Evolutionary conservation across 192 early-diverging fungal species (phyloP), one percentile per base, ranked within the genome.

Genomic region (Pilaira anomala): DNA sequence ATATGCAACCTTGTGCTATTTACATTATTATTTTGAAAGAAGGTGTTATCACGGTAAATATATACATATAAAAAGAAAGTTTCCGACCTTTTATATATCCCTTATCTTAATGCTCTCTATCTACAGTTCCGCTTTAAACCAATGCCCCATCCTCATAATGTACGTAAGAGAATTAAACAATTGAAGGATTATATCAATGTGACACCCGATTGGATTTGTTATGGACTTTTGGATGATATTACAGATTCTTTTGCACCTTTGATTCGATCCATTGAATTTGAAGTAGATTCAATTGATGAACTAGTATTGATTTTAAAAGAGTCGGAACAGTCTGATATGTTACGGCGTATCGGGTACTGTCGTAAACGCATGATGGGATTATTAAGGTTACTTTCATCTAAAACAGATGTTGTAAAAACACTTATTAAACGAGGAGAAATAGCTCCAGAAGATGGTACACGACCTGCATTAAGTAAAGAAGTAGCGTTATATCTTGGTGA

Each of bases 241-340:
- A 94, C 93, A 4, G 97, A 99, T 70, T 83, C 85, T 18, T 94
- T 98, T 68, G 89, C 91, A 29, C 95, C 95, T 6, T 77, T 95
- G 11, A 80, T 98, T 49, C 81, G 87, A 33, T 73, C 86, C 14
- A 89, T 99, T 65, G 97, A 99, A 76, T 84, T 91, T 54, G 97
- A 98, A 71, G 97, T 99, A 0, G 94, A 97, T 64, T 81, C 87
- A 0, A 95, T 99, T 62, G 97, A 99, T 68, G 97, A 99, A 62
- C 71, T 99, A 2, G 94, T 98, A 0, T 76, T 99, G 22, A 89
- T 98, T 28, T 78, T 96, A 18, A 88, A 93, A 45, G 93, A 95
- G 70, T 88, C 90, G 2, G 97, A 98, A 72, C 86, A 88, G 39
- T 84, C 81, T 1, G 90, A 92, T 60, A 92, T 91, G 90, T 68